phyloP scores from a whole-genome alignment of 352 stramenopile genomes.

The Aphanomyces stellatus region DNA sequence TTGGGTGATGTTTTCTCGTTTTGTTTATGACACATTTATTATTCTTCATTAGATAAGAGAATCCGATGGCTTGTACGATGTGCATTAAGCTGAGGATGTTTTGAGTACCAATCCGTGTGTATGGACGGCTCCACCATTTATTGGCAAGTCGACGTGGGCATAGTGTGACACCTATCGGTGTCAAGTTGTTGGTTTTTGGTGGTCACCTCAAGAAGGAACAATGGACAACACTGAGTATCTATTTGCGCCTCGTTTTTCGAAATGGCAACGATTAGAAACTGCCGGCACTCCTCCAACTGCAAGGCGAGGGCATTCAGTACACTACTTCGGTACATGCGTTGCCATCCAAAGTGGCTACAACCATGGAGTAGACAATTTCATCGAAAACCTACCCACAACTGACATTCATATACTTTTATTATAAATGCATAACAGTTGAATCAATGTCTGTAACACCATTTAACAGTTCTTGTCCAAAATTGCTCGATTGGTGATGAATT shows the following conservation, averaged over 20 bases:
- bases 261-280: background rate
- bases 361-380: background rate
- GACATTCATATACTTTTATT: background rate
- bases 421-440: constrained; percentile 1
- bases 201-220: background rate
- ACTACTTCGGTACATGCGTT: background rate
- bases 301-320: background rate
- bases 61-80: constrained; percentile 47
- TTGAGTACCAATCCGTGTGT: background rate
- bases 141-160: background rate
- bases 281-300: background rate
- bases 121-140: background rate
- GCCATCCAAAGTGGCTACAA: background rate
- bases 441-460: background rate
- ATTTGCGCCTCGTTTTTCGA: background rate
- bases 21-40: no score
- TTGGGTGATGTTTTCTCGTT: no score
- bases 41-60: constrained; percentile 37
- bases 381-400: background rate
- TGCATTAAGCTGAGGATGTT: background rate
- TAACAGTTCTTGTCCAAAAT: background rate
- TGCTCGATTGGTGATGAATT: background rate
- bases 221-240: background rate
- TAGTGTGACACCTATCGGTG: background rate
- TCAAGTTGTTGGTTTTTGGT: background rate